phyloP scores from a whole-genome alignment of 495 filamentous ascomycete species.

The Daldinia grandis region DNA sequence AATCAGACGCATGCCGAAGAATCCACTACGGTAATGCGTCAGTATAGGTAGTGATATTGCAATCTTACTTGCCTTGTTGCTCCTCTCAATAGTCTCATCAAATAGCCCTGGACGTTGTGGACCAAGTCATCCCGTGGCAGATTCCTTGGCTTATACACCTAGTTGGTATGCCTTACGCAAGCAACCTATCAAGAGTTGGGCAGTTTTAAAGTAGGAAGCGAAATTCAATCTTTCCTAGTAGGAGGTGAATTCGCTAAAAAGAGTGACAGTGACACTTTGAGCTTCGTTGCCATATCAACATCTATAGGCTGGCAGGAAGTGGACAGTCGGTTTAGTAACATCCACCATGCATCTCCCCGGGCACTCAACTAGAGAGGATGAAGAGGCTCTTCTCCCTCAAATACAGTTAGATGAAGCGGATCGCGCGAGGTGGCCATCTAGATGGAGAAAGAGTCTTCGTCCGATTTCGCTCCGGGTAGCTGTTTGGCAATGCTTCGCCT shows the following conservation, averaged over 20 bases:
- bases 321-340: conserved; percentile 19
- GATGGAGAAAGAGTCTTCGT: conserved; percentile 12
- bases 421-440: conserved; percentile 7
- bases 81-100: not conserved
- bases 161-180: conserved; percentile 5
- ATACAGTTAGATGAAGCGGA: conserved; percentile 13
- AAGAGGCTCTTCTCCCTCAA: conserved; percentile 41
- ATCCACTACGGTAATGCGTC: not conserved
- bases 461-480: conserved; percentile 20
- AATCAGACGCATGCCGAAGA: not conserved
- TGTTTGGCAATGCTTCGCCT: conserved; percentile 31
- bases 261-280: conserved; percentile 21
- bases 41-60: not conserved
- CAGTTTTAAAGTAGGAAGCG: conserved; percentile 16
- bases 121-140: not conserved
- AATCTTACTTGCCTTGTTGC: not conserved
- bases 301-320: not conserved
- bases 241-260: conserved; percentile 18
- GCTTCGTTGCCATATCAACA: conserved; percentile 3
- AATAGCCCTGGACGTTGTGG: not conserved
- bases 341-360: conserved; percentile 32
- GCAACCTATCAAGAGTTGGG: conserved; percentile 10
- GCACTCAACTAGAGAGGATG: conserved; percentile 31
- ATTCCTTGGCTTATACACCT: conserved; percentile 5
- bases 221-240: not conserved